phyloP scores from a whole-genome alignment of 2,329 filamentous ascomycete genomes.

The Hypoxylon sp. region DNA sequence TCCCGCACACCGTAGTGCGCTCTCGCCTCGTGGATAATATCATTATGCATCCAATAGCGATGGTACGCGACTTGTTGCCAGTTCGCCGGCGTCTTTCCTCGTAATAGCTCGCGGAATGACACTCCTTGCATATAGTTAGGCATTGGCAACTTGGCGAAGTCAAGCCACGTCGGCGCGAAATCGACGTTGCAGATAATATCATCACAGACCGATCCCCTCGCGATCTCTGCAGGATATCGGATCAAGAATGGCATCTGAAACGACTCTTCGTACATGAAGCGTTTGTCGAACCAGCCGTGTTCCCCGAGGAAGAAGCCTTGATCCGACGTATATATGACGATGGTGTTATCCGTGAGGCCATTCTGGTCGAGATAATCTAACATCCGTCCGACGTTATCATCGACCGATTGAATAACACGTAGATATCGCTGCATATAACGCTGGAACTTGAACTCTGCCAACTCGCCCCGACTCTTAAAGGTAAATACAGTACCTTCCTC shows the following conservation, averaged over 20 bases:
- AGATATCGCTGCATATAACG: slow-evolving; percentile 70
- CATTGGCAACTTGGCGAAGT: slow-evolving; percentile 58
- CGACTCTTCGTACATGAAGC: slow-evolving; percentile 70
- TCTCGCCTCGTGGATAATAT: slow-evolving; percentile 64
- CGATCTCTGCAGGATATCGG: slow-evolving; percentile 61
- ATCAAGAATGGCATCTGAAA: slow-evolving; percentile 71
- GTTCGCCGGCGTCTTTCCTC: slow-evolving; percentile 56
- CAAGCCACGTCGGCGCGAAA: slow-evolving; percentile 66
- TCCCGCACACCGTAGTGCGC: slow-evolving; percentile 68
- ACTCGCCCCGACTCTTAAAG: slow-evolving; percentile 59
- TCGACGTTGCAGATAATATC: slow-evolving; percentile 69
- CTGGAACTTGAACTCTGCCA: slow-evolving; percentile 69
- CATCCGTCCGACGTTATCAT: slow-evolving; percentile 66
- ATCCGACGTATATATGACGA: slow-evolving; percentile 69
- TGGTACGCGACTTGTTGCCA: slow-evolving; percentile 70
- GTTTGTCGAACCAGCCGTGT: slow-evolving; percentile 71
- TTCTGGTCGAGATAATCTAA: slow-evolving; percentile 63
- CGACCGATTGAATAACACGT: slow-evolving; percentile 66
- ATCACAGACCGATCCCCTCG: slow-evolving; percentile 57
- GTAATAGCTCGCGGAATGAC: slow-evolving; percentile 59
- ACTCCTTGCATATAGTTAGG: slow-evolving; percentile 68
- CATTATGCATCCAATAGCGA: slow-evolving; percentile 70
- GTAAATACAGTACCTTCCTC: slow-evolving; percentile 58
- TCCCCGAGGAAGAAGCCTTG: slow-evolving; percentile 71
- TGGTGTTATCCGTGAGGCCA: slow-evolving; percentile 61